Percentiles rank a stretch among this genome's conserved stretches.
These are phyloP conservation scores for Zasmidium cellare DNA, from an alignment of 2,329 filamentous ascomycete genomes.

Conservation along the genomic window DNA sequence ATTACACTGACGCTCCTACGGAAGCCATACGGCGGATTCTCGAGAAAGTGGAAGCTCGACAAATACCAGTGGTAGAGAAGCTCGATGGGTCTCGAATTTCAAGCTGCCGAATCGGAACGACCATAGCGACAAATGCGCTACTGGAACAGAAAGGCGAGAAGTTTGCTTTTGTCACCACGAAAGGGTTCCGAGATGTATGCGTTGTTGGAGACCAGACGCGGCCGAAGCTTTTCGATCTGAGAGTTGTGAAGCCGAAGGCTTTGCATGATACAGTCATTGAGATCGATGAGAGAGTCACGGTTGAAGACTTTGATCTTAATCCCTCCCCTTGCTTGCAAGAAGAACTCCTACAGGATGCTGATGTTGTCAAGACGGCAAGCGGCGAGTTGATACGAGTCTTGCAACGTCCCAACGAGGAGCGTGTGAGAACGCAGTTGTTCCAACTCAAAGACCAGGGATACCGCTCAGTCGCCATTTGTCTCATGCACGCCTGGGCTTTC, in stretches of 20 bases:
- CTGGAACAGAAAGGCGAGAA: constrained; percentile 84
- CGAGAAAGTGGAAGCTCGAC: constrained; percentile 18
- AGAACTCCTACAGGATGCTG: constrained; percentile 36
- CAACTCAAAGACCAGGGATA: constrained; percentile 67
- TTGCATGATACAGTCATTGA: constrained; percentile 81
- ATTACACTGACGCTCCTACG: constrained; percentile 35
- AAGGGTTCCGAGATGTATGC: constrained; percentile 80
- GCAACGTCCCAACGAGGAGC: constrained; percentile 56
- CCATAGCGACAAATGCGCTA: constrained; percentile 88
- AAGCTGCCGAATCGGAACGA: constrained; percentile 53
- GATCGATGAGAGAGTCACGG: constrained; percentile 80
- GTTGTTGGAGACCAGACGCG: constrained; percentile 85
- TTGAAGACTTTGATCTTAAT: constrained; percentile 74
- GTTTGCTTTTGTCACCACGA: constrained; percentile 79
- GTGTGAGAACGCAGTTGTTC: constrained; percentile 60
- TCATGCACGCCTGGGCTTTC: constrained; percentile 89
- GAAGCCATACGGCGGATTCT: constrained; percentile 36
- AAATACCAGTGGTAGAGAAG: constrained; percentile 22
- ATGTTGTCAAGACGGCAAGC: constrained; percentile 67
- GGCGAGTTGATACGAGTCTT: constrained; percentile 72
- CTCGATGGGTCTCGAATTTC: constrained; percentile 21
- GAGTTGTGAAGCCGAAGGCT: constrained; percentile 79
- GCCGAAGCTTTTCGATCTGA: constrained; percentile 84
- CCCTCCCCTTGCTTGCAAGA: constrained; percentile 42
- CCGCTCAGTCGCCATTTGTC: constrained; percentile 76